These are phyloP conservation scores for Striga hermonthica DNA, from an alignment of 305 asterid species.

Conservation along the genomic window DNA sequence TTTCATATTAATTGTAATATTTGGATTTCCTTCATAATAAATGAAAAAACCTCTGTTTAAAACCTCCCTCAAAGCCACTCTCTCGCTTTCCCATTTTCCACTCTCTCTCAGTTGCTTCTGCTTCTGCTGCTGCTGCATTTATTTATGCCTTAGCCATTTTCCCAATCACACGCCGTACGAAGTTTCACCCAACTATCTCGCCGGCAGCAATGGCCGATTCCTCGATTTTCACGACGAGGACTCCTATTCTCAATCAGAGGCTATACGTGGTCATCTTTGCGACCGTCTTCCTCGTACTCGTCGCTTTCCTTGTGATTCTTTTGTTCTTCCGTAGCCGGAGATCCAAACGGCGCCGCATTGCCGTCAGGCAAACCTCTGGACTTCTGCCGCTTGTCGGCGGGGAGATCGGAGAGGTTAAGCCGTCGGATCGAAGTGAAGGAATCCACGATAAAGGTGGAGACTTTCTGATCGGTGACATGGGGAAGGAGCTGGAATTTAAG, in stretches of 20 bases:
- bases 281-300: conserved; percentile 43
- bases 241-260: conserved; percentile 67
- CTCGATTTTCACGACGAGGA: conserved; percentile 42
- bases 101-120: background rate
- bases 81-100: background rate
- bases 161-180: background rate
- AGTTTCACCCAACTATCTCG: conserved; percentile 14
- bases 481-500: conserved; percentile 39
- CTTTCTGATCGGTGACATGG: conserved; percentile 40
- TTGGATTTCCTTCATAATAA: conserved; percentile 17
- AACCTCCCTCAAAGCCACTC: background rate
- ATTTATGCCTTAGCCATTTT: conserved; percentile 11
- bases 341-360: conserved; percentile 40
- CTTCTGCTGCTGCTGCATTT: conserved; percentile 17
- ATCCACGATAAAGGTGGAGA: conserved; percentile 37
- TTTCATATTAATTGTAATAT: conserved; percentile 1
- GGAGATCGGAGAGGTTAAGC: conserved; percentile 34
- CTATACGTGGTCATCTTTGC: conserved; percentile 58
- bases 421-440: conserved; percentile 37
- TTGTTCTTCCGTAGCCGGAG: conserved; percentile 42
- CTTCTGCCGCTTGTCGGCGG: conserved; percentile 54
- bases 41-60: background rate
- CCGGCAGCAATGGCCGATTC: conserved; percentile 49
- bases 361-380: conserved; percentile 46
- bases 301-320: conserved; percentile 42